Base-by-base conservation (phyloP, 2,329 filamentous ascomycete species). In the Dichotomopilus funicola region DNA sequence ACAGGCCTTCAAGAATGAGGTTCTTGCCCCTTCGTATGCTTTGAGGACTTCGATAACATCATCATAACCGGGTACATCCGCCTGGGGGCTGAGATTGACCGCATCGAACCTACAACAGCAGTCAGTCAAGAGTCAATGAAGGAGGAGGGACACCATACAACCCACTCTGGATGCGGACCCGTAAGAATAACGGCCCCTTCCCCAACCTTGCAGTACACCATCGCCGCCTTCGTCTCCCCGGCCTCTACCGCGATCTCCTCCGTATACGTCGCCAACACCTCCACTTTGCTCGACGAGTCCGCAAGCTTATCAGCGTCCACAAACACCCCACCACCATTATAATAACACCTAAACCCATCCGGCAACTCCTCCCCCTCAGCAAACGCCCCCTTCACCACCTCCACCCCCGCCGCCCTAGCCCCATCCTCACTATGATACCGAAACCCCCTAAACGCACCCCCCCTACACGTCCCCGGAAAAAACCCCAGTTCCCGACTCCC, bases 251-350 rank as follows among this genome's bases (percentile, higher is more conserved):
- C 82, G 10, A 95, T 70, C 11, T 86, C 75, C 38, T 90, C 86
- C 0, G 78, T 78, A 67, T 94, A 99, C 56, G 79, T 87, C 1
- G 92, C 94, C 31, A 99, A 74, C 6, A 96, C 79, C 70, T 96
- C 83, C 0, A 96, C 82, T 1, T 86, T 87, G 60, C 78, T 73
- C 35, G 80, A 78, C 54, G 76, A 73, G 6, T 5, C 38, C 1
- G 49, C 50, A 54, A 82, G 76, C 45, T 78, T 81, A 3, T 79
- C 77, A 1, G 88, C 86, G 71, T 94, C 86, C 1, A 96, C 89
- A 73, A 97, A 99, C 1, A 95, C 84, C 3, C 94, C 91, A 0
- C 94, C 94, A 0, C 94, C 94, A 64, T 99, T 99, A 70, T 92
- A 96, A 68, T 99, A 99, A 11, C 83, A 86, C 52, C 78, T 76